Evolutionary conservation across 2,329 filamentous ascomycete species (phyloP), one percentile per base, ranked within the genome.

Genomic region (Ascochyta lentis): DNA sequence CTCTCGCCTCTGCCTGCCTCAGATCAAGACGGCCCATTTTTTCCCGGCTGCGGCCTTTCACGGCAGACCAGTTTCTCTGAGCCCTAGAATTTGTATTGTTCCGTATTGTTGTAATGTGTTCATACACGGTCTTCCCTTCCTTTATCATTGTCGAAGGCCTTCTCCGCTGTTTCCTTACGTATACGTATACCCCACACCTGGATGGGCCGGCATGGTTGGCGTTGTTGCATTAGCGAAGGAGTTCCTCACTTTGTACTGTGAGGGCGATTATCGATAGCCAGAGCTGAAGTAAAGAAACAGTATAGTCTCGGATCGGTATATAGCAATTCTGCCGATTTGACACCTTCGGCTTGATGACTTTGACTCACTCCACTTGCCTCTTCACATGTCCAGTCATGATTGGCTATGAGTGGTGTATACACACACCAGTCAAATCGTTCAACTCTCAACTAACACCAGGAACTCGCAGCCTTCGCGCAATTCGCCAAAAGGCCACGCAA

Each of bases 221-320:
- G 57, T 63, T 60, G 56, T 58, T 67, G 69, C 68, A 71, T 71
- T 57, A 71, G 69, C 69, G 67, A 64, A 53, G 69, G 69, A 64
- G 67, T 70, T 66, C 24, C 31, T 4, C 23, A 45, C 26, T 48
- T 12, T 27, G 37, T 15, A 3, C 15, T n/a, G 10, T 29, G 44
- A 19, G 23, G 16, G 10, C 16, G 45, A n/a, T 19, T 31, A 29
- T 26, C n/a, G 4, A 27, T 41, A 27, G 10, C 9, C 19, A 42
- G 24, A 40, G 16, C 12, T 27, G 24, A 9, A 42, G 15, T 19
- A 19, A 19, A 19, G 19, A 19, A 19, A 19, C 19, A 19, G 19
- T 42, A 29, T 6, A 10, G 22, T 40, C 22, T 9, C 12, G 22
- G 10, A 27, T 26, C 26, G 15, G 39, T 42, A 42, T 15, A 29